These are phyloP conservation scores for Venturia pyrina DNA, from an alignment of 2,329 filamentous ascomycete genomes.

Conservation along the genomic window DNA sequence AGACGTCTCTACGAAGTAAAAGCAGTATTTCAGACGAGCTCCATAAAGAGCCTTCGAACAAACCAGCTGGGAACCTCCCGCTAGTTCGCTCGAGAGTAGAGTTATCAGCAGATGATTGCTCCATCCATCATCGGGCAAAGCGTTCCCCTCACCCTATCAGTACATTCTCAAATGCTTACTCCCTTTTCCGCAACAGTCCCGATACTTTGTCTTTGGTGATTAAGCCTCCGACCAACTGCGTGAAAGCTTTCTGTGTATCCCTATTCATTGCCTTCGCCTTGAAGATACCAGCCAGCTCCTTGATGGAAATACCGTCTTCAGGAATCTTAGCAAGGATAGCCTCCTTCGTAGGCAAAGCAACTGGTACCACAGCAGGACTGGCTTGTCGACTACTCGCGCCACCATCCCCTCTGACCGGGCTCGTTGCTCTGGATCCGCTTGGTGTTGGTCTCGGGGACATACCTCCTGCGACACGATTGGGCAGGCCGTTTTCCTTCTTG, in stretches of 20 bases:
- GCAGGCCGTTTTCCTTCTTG: constrained; percentile 34
- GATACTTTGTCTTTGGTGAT: background rate
- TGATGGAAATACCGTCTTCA: constrained; percentile 32
- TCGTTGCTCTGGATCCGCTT: constrained; percentile 21
- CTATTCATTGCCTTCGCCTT: constrained; percentile 29
- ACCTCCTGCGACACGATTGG: constrained; percentile 49
- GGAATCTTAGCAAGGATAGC: constrained; percentile 37
- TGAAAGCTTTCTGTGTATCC: constrained; percentile 28
- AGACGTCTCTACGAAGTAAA: too few species aligned
- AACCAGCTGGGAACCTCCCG: too few species aligned
- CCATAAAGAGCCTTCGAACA: too few species aligned
- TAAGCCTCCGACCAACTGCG: constrained; percentile 32
- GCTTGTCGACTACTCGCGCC: constrained; percentile 10
- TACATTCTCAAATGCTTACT: background rate
- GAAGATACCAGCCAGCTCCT: constrained; percentile 31
- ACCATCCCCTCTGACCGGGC: constrained; percentile 19
- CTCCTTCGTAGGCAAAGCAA: constrained; percentile 30
- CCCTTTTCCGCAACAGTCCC: background rate
- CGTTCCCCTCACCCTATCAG: background rate
- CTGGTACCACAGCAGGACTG: constrained; percentile 11
- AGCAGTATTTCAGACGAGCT: too few species aligned
- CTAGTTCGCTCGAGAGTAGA: too few species aligned
- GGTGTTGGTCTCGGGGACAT: constrained; percentile 38
- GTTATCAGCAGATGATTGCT: background rate
- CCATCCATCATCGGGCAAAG: background rate